phyloP scores from a whole-genome alignment of 805 yeast genomes.

The Metahyphopichia silvanorum region DNA sequence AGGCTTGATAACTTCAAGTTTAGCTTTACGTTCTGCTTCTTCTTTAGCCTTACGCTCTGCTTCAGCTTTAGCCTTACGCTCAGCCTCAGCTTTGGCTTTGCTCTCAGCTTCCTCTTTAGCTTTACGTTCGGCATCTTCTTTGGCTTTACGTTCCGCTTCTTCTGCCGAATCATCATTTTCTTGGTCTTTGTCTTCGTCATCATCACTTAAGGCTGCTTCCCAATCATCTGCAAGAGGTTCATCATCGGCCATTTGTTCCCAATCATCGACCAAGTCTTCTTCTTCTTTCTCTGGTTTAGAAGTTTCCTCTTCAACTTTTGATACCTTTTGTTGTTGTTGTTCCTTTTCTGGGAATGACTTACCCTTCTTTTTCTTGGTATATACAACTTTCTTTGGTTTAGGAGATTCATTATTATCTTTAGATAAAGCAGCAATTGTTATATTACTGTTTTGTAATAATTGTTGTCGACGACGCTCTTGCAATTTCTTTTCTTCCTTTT shows the following conservation, averaged over 20 bases:
- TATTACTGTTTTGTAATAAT: conserved; percentile 68
- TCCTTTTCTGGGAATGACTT: conserved; percentile 34
- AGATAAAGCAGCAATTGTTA: conserved; percentile 71
- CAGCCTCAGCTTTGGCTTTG: conserved; percentile 17
- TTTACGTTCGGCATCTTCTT: conserved; percentile 25
- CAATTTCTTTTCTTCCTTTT: conserved; percentile 84
- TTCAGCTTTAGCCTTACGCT: conserved; percentile 26
- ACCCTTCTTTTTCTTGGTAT: conserved; percentile 63
- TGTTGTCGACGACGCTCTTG: conserved; percentile 89
- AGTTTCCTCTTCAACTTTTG: conserved; percentile 23
- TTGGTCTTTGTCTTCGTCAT: conserved; percentile 24
- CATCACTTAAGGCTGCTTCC: conserved; percentile 45
- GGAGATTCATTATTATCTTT: conserved; percentile 16
- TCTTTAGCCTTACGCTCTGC: conserved; percentile 22
- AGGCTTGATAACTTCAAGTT: conserved; percentile 13
- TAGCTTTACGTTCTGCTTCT: conserved; percentile 30
- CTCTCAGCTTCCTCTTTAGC: conserved; percentile 20
- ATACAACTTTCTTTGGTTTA: conserved; percentile 67
- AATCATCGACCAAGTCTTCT: conserved; percentile 72
- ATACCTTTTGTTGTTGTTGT: conserved; percentile 10
- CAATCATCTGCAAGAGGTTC: conserved; percentile 51
- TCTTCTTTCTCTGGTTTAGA: conserved; percentile 29
- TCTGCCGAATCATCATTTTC: conserved; percentile 27
- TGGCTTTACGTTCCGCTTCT: conserved; percentile 25
- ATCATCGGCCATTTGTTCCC: conserved; percentile 74